These are phyloP conservation scores for Trichothecium sympodiale DNA, from an alignment of 2,329 filamentous ascomycete genomes.

Conservation along the genomic window DNA sequence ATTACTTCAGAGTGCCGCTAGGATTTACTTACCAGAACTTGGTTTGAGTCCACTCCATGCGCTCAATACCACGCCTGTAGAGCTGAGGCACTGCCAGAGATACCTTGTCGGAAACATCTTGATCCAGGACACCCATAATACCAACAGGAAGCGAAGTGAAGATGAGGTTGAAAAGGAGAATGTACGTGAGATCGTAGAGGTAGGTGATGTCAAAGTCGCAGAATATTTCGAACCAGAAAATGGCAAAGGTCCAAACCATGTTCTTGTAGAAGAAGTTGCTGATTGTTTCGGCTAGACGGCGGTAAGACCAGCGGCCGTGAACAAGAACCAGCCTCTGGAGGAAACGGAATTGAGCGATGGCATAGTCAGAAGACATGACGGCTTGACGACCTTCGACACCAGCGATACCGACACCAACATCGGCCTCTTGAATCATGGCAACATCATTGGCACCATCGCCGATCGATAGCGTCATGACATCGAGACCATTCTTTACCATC, in stretches of 20 bases:
- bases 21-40: slow-evolving; percentile 77
- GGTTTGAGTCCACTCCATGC: slow-evolving; percentile 86
- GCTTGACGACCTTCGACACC: slow-evolving; percentile 87
- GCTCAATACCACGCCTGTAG: slow-evolving; percentile 90
- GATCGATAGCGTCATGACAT: slow-evolving; percentile 91
- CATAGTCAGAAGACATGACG: slow-evolving; percentile 93
- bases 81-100: slow-evolving; percentile 91
- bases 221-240: slow-evolving; percentile 97
- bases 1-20: too few relatives aligned
- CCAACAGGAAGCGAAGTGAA: slow-evolving; percentile 94
- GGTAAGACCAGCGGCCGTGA: slow-evolving; percentile 93
- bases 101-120: slow-evolving; percentile 90
- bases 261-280: slow-evolving; percentile 99
- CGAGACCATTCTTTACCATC: slow-evolving; percentile 88
- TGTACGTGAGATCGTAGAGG: slow-evolving; percentile 95
- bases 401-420: slow-evolving; percentile 92
- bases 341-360: slow-evolving; percentile 88
- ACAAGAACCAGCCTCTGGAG: slow-evolving; percentile 76
- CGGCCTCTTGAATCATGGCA: slow-evolving; percentile 94
- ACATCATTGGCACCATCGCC: slow-evolving; percentile 94
- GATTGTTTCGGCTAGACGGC: slow-evolving; percentile 81
- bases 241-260: slow-evolving; percentile 89
- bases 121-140: slow-evolving; percentile 91
- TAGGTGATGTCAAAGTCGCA: slow-evolving; percentile 95
- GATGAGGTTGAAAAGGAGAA: slow-evolving; percentile 89